These are phyloP conservation scores for Westerdykella sp. DNA, from an alignment of 2,329 filamentous ascomycete species.

Conservation along the genomic window DNA sequence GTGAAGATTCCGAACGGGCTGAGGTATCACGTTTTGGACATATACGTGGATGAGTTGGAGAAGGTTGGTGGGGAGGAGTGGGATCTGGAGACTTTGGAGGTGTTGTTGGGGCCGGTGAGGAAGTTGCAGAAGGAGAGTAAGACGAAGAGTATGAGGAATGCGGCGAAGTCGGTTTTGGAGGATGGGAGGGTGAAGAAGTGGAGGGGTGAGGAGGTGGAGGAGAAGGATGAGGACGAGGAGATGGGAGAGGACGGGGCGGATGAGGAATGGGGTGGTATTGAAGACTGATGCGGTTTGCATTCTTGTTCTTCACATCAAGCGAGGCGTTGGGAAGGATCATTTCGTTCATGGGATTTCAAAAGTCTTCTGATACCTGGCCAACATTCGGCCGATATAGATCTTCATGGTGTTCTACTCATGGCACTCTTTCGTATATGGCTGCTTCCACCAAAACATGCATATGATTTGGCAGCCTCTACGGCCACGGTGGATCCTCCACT, in stretches of 20 bases:
- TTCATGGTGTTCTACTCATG: not conserved
- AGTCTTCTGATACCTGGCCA: constrained; percentile 5
- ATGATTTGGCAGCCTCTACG: constrained; percentile 9
- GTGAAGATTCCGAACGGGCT: constrained; percentile 71
- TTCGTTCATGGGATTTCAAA: constrained; percentile 2
- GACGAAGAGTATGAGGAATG: constrained; percentile 65
- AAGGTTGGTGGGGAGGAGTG: constrained; percentile 51
- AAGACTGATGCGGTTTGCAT: constrained; percentile 44
- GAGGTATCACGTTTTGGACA: constrained; percentile 78
- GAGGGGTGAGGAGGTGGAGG: constrained; percentile 37
- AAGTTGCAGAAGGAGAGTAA: constrained; percentile 52
- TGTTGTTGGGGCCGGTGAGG: constrained; percentile 52
- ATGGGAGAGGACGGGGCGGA: constrained; percentile 41
- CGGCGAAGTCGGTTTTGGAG: constrained; percentile 62
- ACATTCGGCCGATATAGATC: not conserved
- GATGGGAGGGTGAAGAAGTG: constrained; percentile 70
- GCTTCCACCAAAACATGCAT: not conserved
- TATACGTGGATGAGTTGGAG: constrained; percentile 87
- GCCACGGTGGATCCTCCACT: constrained; percentile 73
- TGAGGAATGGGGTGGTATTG: constrained; percentile 63
- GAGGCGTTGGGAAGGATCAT: constrained; percentile 17
- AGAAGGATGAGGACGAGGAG: constrained; percentile 32
- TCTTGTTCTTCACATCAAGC: constrained; percentile 11
- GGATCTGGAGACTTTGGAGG: constrained; percentile 40
- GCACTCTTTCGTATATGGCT: not conserved